Conservation (phyloP, 306 rosid species). For the Vigna mungo region DNA sequence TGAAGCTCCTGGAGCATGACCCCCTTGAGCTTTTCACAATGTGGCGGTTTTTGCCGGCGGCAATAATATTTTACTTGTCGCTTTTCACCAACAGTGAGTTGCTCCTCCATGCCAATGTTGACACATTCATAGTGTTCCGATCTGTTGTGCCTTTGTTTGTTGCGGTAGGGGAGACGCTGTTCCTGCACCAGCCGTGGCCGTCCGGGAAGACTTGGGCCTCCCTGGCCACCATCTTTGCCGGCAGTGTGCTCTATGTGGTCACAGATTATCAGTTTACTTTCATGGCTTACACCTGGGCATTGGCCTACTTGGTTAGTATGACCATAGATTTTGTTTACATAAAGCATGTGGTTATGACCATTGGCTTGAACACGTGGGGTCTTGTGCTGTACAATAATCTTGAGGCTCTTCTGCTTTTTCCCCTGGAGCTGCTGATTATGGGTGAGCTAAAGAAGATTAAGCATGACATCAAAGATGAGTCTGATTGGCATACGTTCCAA, state of each 20-base stretch:
- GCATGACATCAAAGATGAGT: constrained; percentile 72
- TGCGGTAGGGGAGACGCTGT: constrained; percentile 85
- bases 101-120: constrained; percentile 89
- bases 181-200: constrained; percentile 85
- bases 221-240: constrained; percentile 72
- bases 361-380: constrained; percentile 85
- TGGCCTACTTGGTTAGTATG: constrained; percentile 83
- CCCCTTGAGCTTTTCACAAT: constrained; percentile 64
- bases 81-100: constrained; percentile 89
- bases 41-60: constrained; percentile 88
- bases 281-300: constrained; percentile 81
- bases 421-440: constrained; percentile 78
- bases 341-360: constrained; percentile 85
- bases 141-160: constrained; percentile 81
- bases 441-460: constrained; percentile 79
- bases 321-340: constrained; percentile 85
- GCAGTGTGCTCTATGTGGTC: constrained; percentile 73
- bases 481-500: constrained; percentile 71
- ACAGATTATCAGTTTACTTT: constrained; percentile 85
- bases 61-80: constrained; percentile 79
- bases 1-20: constrained; percentile 69
- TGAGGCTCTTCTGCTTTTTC: constrained; percentile 85
- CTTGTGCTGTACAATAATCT: constrained; percentile 84
- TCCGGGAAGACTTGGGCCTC: constrained; percentile 72
- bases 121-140: constrained; percentile 84